phyloP scores from a whole-genome alignment of 2,329 filamentous ascomycete species.

The Hypocrella siamensis region DNA sequence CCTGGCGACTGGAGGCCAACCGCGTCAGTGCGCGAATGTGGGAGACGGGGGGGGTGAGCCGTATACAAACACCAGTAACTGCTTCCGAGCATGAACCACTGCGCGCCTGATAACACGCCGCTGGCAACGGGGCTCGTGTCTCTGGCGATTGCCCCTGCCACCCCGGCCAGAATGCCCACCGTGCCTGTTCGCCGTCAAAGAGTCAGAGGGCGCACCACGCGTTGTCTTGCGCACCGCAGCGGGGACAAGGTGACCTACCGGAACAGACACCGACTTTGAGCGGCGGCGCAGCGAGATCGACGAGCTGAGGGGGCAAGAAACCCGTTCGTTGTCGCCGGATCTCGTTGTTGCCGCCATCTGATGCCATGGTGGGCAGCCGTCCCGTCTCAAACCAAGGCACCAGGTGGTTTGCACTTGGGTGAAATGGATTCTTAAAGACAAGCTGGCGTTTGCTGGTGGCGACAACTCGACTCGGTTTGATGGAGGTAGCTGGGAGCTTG shows the following conservation, averaged over 20 bases:
- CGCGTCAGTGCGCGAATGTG: background rate
- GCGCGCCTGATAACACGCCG: conserved; percentile 54
- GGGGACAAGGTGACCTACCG: conserved; percentile 24
- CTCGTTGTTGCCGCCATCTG: conserved; percentile 4
- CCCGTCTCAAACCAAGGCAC: too few species aligned
- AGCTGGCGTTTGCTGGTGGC: too few species aligned
- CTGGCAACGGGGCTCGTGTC: conserved; percentile 54
- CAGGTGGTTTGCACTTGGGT: too few species aligned
- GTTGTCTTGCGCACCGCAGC: background rate
- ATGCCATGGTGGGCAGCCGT: conserved; percentile 8
- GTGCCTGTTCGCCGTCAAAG: conserved; percentile 39
- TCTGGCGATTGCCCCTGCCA: conserved; percentile 55
- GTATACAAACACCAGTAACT: conserved; percentile 54
- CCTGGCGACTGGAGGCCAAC: conserved; percentile 27
- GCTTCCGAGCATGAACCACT: conserved; percentile 67
- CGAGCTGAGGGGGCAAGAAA: conserved; percentile 25
- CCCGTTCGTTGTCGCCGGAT: conserved; percentile 14
- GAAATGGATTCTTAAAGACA: too few species aligned
- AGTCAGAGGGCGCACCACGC: too few species aligned
- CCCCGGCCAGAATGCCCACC: conserved; percentile 47
- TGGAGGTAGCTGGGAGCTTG: too few species aligned
- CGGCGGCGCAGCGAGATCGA: conserved; percentile 31
- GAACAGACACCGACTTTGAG: conserved; percentile 43
- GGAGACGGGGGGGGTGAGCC: background rate
- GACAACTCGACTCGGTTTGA: too few species aligned